These are phyloP conservation scores for Nakaseomyces nivariensis DNA, from an alignment of 1,139 yeast species.

Conservation along the genomic window DNA sequence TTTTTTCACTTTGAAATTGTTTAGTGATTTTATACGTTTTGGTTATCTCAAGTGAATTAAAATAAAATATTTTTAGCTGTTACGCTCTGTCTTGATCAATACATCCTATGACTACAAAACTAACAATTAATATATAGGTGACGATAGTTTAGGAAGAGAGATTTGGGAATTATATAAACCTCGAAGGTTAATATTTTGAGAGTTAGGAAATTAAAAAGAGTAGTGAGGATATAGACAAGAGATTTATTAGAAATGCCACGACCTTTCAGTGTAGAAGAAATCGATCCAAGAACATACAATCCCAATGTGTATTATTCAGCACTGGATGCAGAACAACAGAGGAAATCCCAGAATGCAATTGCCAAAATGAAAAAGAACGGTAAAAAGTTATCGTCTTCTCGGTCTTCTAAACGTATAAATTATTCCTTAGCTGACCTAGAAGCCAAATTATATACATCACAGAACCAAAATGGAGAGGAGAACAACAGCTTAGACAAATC, in stretches of 20 bases:
- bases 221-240: not conserved
- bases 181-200: too few species aligned
- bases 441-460: conserved; percentile 22
- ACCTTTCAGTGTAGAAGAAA: conserved; percentile 23
- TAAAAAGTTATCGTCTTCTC: conserved; percentile 12
- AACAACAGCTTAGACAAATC: conserved; percentile 6
- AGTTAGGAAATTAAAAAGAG: too few species aligned
- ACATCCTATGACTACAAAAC: too few species aligned
- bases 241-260: not conserved
- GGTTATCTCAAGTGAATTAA: not conserved
- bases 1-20: too few species aligned
- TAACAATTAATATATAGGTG: too few species aligned
- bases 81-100: too few species aligned
- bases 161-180: too few species aligned
- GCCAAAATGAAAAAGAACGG: conserved; percentile 8
- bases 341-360: conserved; percentile 8
- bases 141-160: too few species aligned
- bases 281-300: conserved; percentile 26
- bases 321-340: conserved; percentile 17
- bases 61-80: too few species aligned
- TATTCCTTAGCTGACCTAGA: conserved; percentile 29
- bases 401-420: conserved; percentile 24
- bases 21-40: not conserved
- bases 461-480: conserved; percentile 5
- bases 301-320: conserved; percentile 28